These are phyloP conservation scores for Polysphondylium violaceum DNA, from an alignment of 78 protist species.

Conservation along the genomic window DNA sequence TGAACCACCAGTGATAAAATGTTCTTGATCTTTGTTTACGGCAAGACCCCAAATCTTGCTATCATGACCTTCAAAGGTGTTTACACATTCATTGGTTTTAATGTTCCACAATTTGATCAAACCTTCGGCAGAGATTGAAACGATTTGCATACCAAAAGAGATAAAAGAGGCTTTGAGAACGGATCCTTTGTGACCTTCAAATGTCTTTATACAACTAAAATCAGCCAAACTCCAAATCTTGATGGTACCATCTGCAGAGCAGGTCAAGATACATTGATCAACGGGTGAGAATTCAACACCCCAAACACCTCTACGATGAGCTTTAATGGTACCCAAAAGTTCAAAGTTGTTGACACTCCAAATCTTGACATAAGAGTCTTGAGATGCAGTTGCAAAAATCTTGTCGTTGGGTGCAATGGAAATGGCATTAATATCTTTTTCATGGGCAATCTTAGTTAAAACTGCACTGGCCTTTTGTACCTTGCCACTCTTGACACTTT, in stretches of 20 bases:
- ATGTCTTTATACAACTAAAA: conserved; percentile 89
- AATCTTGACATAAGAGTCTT: conserved; percentile 88
- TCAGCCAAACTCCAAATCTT: conserved; percentile 90
- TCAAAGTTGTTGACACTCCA: conserved; percentile 70
- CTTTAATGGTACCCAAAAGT: conserved; percentile 68
- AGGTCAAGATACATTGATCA: conserved; percentile 88
- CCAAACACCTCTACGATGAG: conserved; percentile 96
- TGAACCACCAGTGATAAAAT: conserved; percentile 88
- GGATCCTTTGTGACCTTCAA: conserved; percentile 93
- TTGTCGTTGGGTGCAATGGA: conserved; percentile 95
- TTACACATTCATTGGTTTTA: conserved; percentile 92
- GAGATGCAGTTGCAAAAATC: conserved; percentile 94
- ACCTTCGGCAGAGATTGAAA: conserved; percentile 89
- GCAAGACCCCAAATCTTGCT: conserved; percentile 92
- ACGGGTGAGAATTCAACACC: conserved; percentile 90
- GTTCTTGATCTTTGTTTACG: conserved; percentile 52
- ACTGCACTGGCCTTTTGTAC: background rate
- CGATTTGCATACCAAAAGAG: conserved; percentile 89
- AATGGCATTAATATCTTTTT: conserved; percentile 93
- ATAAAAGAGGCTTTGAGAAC: conserved; percentile 86
- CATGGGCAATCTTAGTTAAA: conserved; percentile 89
- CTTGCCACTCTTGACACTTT: background rate
- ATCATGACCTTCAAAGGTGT: conserved; percentile 90
- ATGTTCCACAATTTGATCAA: conserved; percentile 93
- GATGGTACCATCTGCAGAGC: conserved; percentile 88